Percentiles rank a stretch among this genome's conserved stretches.
Conservation (phyloP, 2,329 filamentous ascomycete species). For the Xylariaceae sp. region DNA sequence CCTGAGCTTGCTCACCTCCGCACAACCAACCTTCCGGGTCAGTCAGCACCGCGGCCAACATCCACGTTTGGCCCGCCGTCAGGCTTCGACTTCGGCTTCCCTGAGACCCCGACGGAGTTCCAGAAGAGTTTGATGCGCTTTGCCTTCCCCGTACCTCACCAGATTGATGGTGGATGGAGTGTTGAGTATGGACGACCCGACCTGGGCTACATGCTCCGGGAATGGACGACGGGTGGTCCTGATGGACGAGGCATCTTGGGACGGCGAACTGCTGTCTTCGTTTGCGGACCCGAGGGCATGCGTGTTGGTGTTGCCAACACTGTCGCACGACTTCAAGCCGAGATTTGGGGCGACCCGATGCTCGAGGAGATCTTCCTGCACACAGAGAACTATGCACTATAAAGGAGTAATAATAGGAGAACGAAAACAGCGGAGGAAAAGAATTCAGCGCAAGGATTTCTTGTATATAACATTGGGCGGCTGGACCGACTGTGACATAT, state of each 20-base stretch:
- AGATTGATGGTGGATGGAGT: conserved; percentile 75
- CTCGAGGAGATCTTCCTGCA: conserved; percentile 91
- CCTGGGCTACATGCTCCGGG: conserved; percentile 77
- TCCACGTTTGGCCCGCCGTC: conserved; percentile 55
- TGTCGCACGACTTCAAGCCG: conserved; percentile 73
- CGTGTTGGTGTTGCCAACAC: conserved; percentile 80
- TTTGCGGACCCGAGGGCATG: conserved; percentile 86
- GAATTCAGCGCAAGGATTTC: not conserved
- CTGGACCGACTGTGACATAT: conserved; percentile 1
- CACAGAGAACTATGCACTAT: conserved; percentile 91
- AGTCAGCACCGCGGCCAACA: conserved; percentile 40
- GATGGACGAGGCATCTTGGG: conserved; percentile 68
- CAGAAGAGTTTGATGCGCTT: conserved; percentile 89
- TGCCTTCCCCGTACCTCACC: conserved; percentile 67
- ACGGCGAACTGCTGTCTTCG: conserved; percentile 78
- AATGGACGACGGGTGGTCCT: conserved; percentile 68
- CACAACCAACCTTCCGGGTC: conserved; percentile 37
- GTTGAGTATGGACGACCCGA: conserved; percentile 91
- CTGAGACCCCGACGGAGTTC: conserved; percentile 76
- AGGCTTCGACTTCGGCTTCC: conserved; percentile 76
- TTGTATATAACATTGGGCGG: conserved; percentile 15
- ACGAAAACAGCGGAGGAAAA: not conserved
- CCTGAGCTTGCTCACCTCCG: conserved; percentile 56
- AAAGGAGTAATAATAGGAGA: not conserved
- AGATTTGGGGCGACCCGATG: conserved; percentile 72